Evolutionary conservation across 2,329 filamentous ascomycete genomes (phyloP), one percentile per base, ranked within the genome.

Genomic region (Biscogniauxia mediterranea): DNA sequence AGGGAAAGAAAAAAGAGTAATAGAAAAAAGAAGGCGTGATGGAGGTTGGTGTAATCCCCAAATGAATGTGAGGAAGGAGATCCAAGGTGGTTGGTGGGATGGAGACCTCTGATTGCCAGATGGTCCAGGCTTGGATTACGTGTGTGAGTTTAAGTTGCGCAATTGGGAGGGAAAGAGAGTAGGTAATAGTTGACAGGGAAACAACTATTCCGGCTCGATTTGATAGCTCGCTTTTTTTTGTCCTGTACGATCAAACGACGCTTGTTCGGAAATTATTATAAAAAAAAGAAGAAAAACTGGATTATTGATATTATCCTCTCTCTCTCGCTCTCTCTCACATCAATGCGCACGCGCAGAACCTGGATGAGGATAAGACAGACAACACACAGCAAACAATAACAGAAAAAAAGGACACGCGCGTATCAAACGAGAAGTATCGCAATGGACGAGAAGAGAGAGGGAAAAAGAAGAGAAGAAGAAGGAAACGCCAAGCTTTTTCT

Each of bases 401-500:
- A 32, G 28, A 32, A 13, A 9, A 32, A 13, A 9, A 32, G 28
- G 23, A 5, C 23, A 5, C 23, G 23, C 23, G 23, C 23, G 23
- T 23, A 23, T 23, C 23, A 23, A 23, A 23, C 23, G 23, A 3
- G 23, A 23, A 23, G 2, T 23, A 23, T 23, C 23, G n/a, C n/a
- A n/a, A n/a, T n/a, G n/a, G n/a, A n/a, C n/a, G 11, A 32, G 28
- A n/a, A 52, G 52, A 56, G 21, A 23, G 17, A 8, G 15, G 42
- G 20, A 28, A 8, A 4, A 2, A 50, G 21, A 19, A 51, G 60
- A 61, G 50, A 49, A 26, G 58, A 66, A 57, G 64, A 60, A 61
- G 42, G 50, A 38, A 60, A 67, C 60, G 65, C 65, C 65, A 67
- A 67, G 65, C 65, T 52, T 66, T 67, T 59, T 28, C 28, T 56